Percentiles rank a stretch among this genome's conserved stretches.
phyloP scores from a whole-genome alignment of 2,329 filamentous ascomycete species.

The Colletotrichum simmondsii region DNA sequence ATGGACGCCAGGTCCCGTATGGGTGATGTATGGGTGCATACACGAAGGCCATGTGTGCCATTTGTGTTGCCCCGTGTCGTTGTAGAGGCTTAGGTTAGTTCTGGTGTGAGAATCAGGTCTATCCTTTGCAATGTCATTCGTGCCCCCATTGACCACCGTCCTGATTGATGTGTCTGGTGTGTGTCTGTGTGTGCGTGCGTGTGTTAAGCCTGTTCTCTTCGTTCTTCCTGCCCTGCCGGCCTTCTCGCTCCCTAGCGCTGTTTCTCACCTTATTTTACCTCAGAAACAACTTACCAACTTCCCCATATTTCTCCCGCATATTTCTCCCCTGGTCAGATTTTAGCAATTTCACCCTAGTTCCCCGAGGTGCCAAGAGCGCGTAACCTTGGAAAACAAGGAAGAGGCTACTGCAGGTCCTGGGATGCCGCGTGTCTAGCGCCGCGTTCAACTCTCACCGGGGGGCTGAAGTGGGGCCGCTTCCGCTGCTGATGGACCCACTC shows the following conservation, averaged over 20 bases:
- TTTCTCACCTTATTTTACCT: not conserved
- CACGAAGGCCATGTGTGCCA: conserved; percentile 23
- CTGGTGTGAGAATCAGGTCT: not conserved
- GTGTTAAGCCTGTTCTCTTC: not conserved
- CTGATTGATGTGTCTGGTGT: not conserved
- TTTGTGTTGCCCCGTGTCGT: conserved; percentile 1
- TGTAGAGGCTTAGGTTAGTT: not conserved
- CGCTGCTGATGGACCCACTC: not conserved
- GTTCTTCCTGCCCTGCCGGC: not conserved
- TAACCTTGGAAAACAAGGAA: conserved; percentile 26
- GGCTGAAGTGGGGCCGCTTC: conserved; percentile 17
- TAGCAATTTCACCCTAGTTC: not conserved
- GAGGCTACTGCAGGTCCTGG: conserved; percentile 34
- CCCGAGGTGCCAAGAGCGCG: conserved; percentile 22
- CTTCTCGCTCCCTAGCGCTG: not conserved
- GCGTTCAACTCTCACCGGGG: conserved; percentile 3
- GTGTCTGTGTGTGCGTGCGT: not conserved
- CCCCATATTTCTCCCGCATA: not conserved
- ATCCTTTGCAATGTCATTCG: not conserved
- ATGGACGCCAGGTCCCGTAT: not conserved
- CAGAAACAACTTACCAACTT: not conserved
- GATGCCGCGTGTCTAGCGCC: conserved; percentile 28
- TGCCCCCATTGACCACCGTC: not conserved
- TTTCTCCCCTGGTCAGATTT: not conserved
- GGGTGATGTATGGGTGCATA: conserved; percentile 24